These are phyloP conservation scores for Punica granatum DNA, from an alignment of 345 rosid genomes.

Conservation along the genomic window DNA sequence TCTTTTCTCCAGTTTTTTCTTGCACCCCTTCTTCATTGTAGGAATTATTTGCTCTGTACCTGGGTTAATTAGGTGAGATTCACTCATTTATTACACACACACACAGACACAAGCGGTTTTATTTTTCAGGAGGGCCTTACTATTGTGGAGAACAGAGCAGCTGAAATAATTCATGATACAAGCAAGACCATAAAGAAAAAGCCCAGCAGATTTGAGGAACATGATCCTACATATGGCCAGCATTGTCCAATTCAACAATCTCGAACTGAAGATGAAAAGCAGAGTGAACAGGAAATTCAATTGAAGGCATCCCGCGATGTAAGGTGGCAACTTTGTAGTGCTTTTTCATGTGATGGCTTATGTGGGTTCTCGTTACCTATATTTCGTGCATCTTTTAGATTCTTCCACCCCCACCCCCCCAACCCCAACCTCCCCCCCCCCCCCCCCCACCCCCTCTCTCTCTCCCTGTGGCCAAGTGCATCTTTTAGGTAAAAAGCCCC, in stretches of 20 bases:
- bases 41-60: background rate
- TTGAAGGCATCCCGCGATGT: slow-evolving; percentile 99
- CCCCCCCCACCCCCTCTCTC: no score
- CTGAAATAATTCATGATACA: slow-evolving; percentile 65
- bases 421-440: no score
- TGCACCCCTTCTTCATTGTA: background rate
- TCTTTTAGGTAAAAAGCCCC: background rate
- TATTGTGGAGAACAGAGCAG: slow-evolving; percentile 69
- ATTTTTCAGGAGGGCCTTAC: slow-evolving; percentile 94
- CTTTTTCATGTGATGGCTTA: slow-evolving; percentile 18
- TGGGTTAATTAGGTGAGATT: background rate
- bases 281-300: slow-evolving; percentile 70
- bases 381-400: background rate
- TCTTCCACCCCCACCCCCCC: no score
- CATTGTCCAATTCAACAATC: slow-evolving; percentile 33
- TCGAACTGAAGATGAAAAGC: slow-evolving; percentile 29
- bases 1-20: no score
- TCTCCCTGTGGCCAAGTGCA: no score
- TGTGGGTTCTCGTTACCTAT: slow-evolving; percentile 19
- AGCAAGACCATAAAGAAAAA: slow-evolving; percentile 47
- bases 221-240: slow-evolving; percentile 23
- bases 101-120: no score
- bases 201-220: slow-evolving; percentile 27
- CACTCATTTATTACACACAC: slow-evolving; percentile 4
- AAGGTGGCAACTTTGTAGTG: slow-evolving; percentile 59